These are phyloP conservation scores for Lepiota subincarnata DNA, from an alignment of 768 basidiomycete genomes.

Conservation along the genomic window DNA sequence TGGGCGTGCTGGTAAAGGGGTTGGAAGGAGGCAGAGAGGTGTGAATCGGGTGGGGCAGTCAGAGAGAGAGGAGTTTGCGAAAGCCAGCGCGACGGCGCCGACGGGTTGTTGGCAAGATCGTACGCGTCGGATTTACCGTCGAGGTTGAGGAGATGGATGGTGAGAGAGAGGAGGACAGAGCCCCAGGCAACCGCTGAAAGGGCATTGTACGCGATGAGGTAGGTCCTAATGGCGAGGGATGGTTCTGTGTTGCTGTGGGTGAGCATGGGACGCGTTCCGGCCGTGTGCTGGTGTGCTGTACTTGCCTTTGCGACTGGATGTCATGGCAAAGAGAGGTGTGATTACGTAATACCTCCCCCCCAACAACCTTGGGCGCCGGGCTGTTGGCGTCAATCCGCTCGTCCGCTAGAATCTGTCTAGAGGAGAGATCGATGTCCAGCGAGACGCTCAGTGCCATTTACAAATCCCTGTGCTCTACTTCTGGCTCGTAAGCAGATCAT, in stretches of 20 bases:
- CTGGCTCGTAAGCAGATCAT: slow-evolving; percentile 5
- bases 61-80: slow-evolving; percentile 29
- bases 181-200: slow-evolving; percentile 74
- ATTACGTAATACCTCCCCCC: neutral
- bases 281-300: neutral
- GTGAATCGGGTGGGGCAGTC: slow-evolving; percentile 27
- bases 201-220: slow-evolving; percentile 77
- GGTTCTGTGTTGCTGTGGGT: slow-evolving; percentile 18
- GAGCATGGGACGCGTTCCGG: too few species aligned
- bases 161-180: slow-evolving; percentile 56
- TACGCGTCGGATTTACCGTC: slow-evolving; percentile 33
- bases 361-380: too few species aligned
- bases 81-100: slow-evolving; percentile 32
- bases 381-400: too few species aligned
- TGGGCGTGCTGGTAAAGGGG: slow-evolving; percentile 46
- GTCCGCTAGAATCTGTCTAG: too few species aligned
- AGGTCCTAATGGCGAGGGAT: slow-evolving; percentile 38
- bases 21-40: slow-evolving; percentile 34
- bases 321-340: neutral
- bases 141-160: slow-evolving; percentile 45
- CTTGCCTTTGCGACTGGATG: neutral
- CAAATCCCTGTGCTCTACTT: neutral
- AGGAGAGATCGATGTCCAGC: too few species aligned
- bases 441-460: neutral
- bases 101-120: slow-evolving; percentile 16